Evolutionary conservation across 1,284 basidiomycete genomes (phyloP), one percentile per base, ranked within the genome.

Genomic region (Rhodotorula sp.): DNA sequence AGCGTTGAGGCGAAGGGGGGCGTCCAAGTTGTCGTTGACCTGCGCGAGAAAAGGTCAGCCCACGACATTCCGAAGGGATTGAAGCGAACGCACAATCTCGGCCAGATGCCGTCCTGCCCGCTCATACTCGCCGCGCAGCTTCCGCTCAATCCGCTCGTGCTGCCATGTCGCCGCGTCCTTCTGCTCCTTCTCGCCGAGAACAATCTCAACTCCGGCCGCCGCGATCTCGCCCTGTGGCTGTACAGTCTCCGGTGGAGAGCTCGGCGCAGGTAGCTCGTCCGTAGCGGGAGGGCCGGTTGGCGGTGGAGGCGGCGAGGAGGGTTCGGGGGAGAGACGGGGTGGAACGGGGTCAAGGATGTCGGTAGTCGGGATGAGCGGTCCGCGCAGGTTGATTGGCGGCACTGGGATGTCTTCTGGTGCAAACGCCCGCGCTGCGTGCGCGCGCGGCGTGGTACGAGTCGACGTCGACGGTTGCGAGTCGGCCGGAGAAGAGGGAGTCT

Each of bases 91-190:
- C 70, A 91, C 91, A 62, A 93, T 81, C 77, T 91, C 86, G 2
- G 86, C 85, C 26, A 92, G 82, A 70, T 87, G 85, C 58, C 86
- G 76, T 26, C 88, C 84, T 11, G 87, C 86, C 46, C 86, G 86
- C 81, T 92, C 87, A 77, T 92, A 91, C 77, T 92, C 89, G 22
- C 89, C 89, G 59, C 84, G 82, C 63, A 92, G 81, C 75, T 85
- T 86, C 64, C 87, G 83, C 60, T 86, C 84, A 26, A 89, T 83
- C 64, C 89, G 86, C 65, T 85, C 84, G 77, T 88, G 85, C 76
- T 89, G 88, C 89, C 87, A 89, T 80, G 85, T 82, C 57, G 82
- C 78, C 8, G 90, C 78, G 70, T 86, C 86, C 56, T 87, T 85
- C 31, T 78, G 78, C 76, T 70, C 65, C 37, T 52, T 18, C 10